Evolutionary conservation across 371 early-diverging fungal species (phyloP).

Genomic region (Fennellomyces sp.): DNA sequence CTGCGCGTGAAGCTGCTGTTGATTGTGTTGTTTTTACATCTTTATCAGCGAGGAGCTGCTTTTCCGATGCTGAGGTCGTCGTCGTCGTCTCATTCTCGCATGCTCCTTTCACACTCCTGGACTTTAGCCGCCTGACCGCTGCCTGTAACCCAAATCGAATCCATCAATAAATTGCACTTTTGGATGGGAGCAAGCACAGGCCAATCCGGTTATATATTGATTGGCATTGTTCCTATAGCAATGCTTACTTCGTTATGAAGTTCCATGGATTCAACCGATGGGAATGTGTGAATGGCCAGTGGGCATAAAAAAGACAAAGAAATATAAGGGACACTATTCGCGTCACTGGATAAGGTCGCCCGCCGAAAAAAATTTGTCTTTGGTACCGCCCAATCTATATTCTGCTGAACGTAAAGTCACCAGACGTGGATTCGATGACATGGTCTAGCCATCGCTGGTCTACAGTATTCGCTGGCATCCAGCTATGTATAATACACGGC

Average conservation of each 20-base stretch:
- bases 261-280: neutral
- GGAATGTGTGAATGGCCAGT: neutral
- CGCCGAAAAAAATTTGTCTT: neutral
- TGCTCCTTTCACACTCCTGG: neutral
- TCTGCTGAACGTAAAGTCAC: too few species aligned
- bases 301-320: slow-evolving; percentile 1
- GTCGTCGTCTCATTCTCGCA: neutral
- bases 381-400: neutral
- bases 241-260: slow-evolving; percentile 1
- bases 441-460: too few species aligned
- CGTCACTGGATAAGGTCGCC: too few species aligned
- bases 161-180: neutral
- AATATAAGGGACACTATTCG: neutral
- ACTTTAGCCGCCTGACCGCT: neutral
- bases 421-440: too few species aligned
- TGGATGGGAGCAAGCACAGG: neutral
- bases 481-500: too few species aligned
- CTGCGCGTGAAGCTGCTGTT: neutral
- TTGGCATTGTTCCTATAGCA: too few species aligned
- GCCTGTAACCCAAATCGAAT: neutral
- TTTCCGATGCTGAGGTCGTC: neutral
- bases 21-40: neutral
- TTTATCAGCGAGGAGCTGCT: neutral
- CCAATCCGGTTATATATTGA: too few species aligned
- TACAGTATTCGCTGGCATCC: too few species aligned